Base-by-base conservation (phyloP, 2,329 filamentous ascomycete genomes). In the Arthrinium phaeospermum region DNA sequence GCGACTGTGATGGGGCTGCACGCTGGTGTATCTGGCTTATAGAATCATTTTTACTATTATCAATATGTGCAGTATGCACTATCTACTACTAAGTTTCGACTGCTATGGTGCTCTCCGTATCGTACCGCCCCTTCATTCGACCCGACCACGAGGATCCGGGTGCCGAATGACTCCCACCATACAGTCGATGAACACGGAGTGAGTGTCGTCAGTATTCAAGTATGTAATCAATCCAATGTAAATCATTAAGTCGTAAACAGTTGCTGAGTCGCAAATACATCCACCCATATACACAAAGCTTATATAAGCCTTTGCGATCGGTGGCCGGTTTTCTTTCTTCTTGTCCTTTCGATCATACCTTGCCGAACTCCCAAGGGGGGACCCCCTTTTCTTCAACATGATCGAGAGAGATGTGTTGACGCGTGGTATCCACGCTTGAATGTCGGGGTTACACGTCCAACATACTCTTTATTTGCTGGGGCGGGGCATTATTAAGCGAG, bases 401-500 rank as follows among this genome's bases (percentile, higher is more conserved):
- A 5, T 12, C 19, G 16, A 57, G 7, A 61, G 27, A 30, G 13
- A 30, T 22, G 37, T n/a, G 19, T 64, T 64, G 57, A 30, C 3
- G 0, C n/a, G 19, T 14, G 57, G 16, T 12, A n/a, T 10, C 24
- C 34, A n/a, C 10, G 19, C 57, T 14, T 41, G 14, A 41, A 64
- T 12, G 8, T 41, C 37, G 37, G 30, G 4, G 3, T 64, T 41
- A 64, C 57, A 64, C 57, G 34, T 91, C 89, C 75, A 91, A 75
- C 89, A 91, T 91, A 77, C 89, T 90, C 76, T 82, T 83, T 7
- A 90, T 80, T 76, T 88, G 85, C 77, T 89, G 87, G n/a, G 88
- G 87, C 71, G 84, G 85, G n/a, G 79, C 82, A 8, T 78, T 82
- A 16, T 78, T 82, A 16, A 86, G 80, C 6, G 87, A 89, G 67